phyloP scores from a whole-genome alignment of 129 eudicot genomes.

The Lactuca saligna region DNA sequence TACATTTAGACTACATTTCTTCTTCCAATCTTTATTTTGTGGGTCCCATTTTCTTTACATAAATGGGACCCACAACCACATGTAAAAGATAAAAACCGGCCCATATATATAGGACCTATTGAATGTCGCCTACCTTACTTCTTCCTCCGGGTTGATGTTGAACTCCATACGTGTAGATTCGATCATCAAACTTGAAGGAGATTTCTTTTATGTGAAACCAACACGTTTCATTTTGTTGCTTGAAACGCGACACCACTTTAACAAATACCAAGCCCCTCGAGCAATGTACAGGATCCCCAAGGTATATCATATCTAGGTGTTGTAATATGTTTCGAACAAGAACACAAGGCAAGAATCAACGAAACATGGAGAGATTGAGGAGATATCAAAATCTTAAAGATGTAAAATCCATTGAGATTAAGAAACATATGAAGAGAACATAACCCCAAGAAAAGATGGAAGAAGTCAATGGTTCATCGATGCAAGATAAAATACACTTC shows the following conservation, averaged over 20 bases:
- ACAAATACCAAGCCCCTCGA: background rate
- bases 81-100: background rate
- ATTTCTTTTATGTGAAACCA: background rate
- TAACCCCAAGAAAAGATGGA: slow-evolving; percentile 1
- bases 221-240: background rate
- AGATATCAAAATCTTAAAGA: slow-evolving; percentile 8
- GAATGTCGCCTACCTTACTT: slow-evolving; percentile 3
- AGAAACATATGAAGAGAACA: slow-evolving; percentile 14
- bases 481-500: slow-evolving; percentile 1
- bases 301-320: slow-evolving; percentile 5
- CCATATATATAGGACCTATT: slow-evolving; percentile 9
- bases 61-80: slow-evolving; percentile 20
- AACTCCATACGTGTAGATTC: background rate
- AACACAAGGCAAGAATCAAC: slow-evolving; percentile 2
- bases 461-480: background rate
- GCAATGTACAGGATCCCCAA: background rate
- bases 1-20: slow-evolving; percentile 1
- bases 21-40: slow-evolving; percentile 12
- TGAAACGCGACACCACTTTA: background rate
- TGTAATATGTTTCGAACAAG: background rate
- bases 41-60: slow-evolving; percentile 2
- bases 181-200: background rate
- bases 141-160: slow-evolving; percentile 15
- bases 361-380: slow-evolving; percentile 8
- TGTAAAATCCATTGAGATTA: slow-evolving; percentile 8